Evolutionary conservation across 2,329 filamentous ascomycete genomes (phyloP), one percentile per base, ranked within the genome.

Genomic region (Fusarium pseudonygamai): DNA sequence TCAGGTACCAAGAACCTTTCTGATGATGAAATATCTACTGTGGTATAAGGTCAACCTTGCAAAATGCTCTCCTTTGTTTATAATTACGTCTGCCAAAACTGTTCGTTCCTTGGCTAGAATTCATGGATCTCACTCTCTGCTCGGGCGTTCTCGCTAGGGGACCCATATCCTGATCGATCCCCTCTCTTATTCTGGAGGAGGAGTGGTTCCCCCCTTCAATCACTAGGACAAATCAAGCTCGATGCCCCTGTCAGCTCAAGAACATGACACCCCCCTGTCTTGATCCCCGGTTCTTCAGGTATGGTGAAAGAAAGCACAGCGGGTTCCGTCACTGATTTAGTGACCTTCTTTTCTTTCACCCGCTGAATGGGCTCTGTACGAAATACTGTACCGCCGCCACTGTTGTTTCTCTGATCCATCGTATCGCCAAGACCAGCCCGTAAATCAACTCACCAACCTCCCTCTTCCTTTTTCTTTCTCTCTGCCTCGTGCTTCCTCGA

Each of bases 361-460:
- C 20, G 32, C 30, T 37, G 24, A 59, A 59, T 28, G 40, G 30
- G 30, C 50, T 60, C 50, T 64, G 50, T 66, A 42, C 69, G 57
- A 71, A 71, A 67, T 63, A 63, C 56, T 63, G 61, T 68, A 58
- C 50, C 50, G 42, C 67, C 67, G 67, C 57, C 62, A 71, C 67
- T 71, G 67, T 58, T 71, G 37, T 24, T 59, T 34, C 53, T 52
- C 49, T 43, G 42, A 53, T 61, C 67, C 56, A 71, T 71, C 55
- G 55, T 61, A 63, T 64, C 56, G 67, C 67, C 67, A 62, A 71
- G 60, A 34, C 56, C 37, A 66, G 43, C 13, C 42, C 53, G 66
- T 66, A 71, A 73, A 73, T 73, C 61, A 71, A 71, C 60, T 73
- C 65, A 59, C 71, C 70, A 72, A 72, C 70, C 70, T 70, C 34